Conservation (phyloP, 371 early-diverging fungal genomes). For the Funneliformis caledonium region DNA sequence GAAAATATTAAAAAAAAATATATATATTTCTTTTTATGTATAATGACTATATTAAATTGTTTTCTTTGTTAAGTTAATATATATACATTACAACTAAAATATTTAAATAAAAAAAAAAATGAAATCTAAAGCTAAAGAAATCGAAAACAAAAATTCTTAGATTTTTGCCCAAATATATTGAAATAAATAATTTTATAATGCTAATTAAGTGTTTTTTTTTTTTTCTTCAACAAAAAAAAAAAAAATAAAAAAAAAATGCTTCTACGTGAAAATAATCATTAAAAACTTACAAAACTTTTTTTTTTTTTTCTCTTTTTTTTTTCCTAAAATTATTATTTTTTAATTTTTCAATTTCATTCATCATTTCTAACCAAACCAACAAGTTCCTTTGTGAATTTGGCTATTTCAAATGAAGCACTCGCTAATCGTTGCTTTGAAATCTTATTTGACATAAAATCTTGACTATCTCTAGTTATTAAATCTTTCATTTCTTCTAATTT, state of each 20-base stretch:
- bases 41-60: no score
- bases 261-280: background rate
- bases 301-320: background rate
- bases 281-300: background rate
- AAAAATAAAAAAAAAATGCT: background rate
- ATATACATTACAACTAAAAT: no score
- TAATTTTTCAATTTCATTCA: background rate
- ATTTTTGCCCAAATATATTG: background rate
- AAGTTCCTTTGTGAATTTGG: conserved; percentile 81
- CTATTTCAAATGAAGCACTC: conserved; percentile 89
- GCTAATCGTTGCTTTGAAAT: conserved; percentile 84
- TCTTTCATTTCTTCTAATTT: conserved; percentile 73
- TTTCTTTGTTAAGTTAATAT: no score
- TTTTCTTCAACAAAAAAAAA: background rate
- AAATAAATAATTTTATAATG: background rate
- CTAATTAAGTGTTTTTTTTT: background rate
- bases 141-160: background rate
- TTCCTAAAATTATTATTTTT: background rate
- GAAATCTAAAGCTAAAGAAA: no score
- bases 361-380: conserved; percentile 54
- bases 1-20: no score
- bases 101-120: no score
- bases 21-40: no score
- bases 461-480: conserved; percentile 47
- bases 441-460: conserved; percentile 60